A percentile compares a stretch with the other conserved stretches of the same genome.
Evolutionary conservation across 371 early-diverging fungal species (phyloP).

Genomic region (Astathelohania contejeani): DNA sequence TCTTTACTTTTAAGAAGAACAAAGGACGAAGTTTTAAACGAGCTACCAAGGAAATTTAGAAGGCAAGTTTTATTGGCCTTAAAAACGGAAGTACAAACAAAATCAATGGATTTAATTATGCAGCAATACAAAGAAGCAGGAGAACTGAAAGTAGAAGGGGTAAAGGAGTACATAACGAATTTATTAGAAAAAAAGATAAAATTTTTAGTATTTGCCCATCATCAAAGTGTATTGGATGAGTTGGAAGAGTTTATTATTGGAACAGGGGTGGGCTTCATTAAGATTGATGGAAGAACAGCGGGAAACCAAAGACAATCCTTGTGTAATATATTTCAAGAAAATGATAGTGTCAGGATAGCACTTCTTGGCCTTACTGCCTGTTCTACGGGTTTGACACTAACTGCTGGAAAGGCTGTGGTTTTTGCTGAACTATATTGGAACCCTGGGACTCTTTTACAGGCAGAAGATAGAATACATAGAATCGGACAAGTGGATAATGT

Average conservation of each 20-base stretch:
- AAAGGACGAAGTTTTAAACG: constrained; percentile 53
- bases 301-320: constrained; percentile 37
- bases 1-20: constrained; percentile 55
- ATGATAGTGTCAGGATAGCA: constrained; percentile 51
- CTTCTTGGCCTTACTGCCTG: constrained; percentile 55
- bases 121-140: constrained; percentile 38
- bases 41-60: constrained; percentile 53
- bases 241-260: constrained; percentile 40
- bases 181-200: constrained; percentile 52
- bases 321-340: constrained; percentile 52
- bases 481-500: constrained; percentile 54
- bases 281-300: constrained; percentile 55
- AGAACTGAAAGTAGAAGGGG: constrained; percentile 50
- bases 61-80: constrained; percentile 49
- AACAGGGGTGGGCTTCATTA: constrained; percentile 50
- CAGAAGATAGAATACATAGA: constrained; percentile 54
- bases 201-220: constrained; percentile 57
- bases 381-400: constrained; percentile 56
- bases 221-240: constrained; percentile 51
- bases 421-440: constrained; percentile 60
- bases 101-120: constrained; percentile 1
- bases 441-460: constrained; percentile 55
- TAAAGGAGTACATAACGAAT: constrained; percentile 53
- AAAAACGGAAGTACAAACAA: constrained; percentile 4
- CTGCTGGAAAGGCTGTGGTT: constrained; percentile 54